These are phyloP conservation scores for Chimonanthus salicifolius DNA, from an alignment of 164 flowering plant species.

Conservation along the genomic window DNA sequence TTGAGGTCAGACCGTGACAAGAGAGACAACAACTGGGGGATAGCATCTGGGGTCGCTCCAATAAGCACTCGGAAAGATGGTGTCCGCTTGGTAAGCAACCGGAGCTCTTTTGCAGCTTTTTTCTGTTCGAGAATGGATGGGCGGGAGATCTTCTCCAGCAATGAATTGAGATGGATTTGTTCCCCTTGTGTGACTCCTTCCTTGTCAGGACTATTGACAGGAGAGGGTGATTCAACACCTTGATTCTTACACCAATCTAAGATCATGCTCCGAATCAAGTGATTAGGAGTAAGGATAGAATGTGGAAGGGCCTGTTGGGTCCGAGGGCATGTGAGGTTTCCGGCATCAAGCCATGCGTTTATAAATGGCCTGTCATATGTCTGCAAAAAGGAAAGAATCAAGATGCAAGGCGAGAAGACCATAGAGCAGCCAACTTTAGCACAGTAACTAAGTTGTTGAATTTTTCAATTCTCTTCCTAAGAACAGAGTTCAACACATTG, in stretches of 20 bases:
- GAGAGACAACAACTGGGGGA: conserved; percentile 51
- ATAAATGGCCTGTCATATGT: conserved; percentile 68
- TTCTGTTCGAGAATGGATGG: conserved; percentile 40
- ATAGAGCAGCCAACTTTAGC: too few relatives aligned
- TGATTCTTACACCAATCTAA: conserved; percentile 54
- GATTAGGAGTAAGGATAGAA: conserved; percentile 60
- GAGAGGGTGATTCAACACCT: conserved; percentile 30
- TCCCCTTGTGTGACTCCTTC: conserved; percentile 39
- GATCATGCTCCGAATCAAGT: conserved; percentile 50
- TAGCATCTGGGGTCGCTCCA: conserved; percentile 43
- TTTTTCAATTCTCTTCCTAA: too few relatives aligned
- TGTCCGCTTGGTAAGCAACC: conserved; percentile 53
- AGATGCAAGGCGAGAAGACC: too few relatives aligned
- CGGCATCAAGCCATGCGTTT: conserved; percentile 60
- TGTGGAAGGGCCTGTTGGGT: conserved; percentile 73
- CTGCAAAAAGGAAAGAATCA: conserved; percentile 27
- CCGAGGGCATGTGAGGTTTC: conserved; percentile 57
- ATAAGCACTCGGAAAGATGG: conserved; percentile 68
- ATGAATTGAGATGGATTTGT: conserved; percentile 29
- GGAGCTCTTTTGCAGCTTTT: conserved; percentile 65
- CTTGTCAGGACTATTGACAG: conserved; percentile 20
- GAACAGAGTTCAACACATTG: too few relatives aligned
- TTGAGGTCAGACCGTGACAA: conserved; percentile 28
- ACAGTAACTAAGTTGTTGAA: too few relatives aligned
- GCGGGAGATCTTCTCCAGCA: conserved; percentile 47